Evolutionary conservation across 768 basidiomycete species (phyloP).

Genomic region (Termitomyces eurrhizus): DNA sequence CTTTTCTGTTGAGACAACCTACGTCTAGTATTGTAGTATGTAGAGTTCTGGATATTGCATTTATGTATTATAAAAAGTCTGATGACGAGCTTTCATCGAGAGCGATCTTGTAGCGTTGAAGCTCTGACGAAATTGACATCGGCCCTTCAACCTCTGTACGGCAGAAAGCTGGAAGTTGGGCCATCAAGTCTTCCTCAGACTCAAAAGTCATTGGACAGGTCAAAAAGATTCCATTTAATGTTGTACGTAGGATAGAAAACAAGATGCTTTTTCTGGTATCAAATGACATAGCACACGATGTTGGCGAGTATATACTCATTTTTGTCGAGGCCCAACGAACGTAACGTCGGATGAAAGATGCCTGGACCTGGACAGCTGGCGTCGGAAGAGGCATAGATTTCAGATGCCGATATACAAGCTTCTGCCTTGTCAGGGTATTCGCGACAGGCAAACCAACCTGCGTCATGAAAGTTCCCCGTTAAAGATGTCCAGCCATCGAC

Average conservation of each 20-base stretch:
- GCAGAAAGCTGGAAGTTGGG: no score
- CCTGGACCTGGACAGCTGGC: neutral
- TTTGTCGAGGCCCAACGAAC: slow-evolving; percentile 6
- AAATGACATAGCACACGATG: no score
- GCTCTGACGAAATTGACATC: neutral
- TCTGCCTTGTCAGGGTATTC: no score
- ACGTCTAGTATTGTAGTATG: neutral
- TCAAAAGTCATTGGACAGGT: slow-evolving; percentile 7
- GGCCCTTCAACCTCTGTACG: no score
- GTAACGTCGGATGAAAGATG: slow-evolving; percentile 8
- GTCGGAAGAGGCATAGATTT: no score
- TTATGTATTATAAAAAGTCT: neutral
- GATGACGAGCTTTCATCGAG: neutral
- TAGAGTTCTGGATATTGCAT: neutral
- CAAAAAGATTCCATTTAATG: slow-evolving; percentile 5
- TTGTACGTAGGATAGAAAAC: slow-evolving; percentile 5
- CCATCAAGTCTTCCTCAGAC: slow-evolving; percentile 9
- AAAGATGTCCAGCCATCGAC: no score
- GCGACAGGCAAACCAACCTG: no score
- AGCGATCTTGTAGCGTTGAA: neutral
- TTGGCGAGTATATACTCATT: neutral
- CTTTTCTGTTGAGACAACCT: neutral
- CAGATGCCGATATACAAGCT: no score
- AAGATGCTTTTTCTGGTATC: neutral
- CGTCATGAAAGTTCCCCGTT: no score